Evolutionary conservation across 495 filamentous ascomycete species (phyloP), one percentile per base, ranked within the genome.

Genomic region (Coniosporium apollinis): DNA sequence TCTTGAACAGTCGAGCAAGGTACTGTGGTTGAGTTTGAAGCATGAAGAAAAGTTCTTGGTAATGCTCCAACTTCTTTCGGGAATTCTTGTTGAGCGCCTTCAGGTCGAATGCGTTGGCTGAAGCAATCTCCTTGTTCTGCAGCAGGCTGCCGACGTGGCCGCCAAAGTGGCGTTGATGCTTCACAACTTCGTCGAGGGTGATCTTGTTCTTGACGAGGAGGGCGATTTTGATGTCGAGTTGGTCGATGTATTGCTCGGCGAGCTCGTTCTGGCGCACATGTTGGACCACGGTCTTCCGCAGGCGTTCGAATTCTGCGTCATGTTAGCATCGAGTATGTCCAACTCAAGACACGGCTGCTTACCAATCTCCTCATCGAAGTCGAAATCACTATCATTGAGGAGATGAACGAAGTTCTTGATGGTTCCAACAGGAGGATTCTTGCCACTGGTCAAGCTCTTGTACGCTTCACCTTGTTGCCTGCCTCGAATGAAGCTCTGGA

Each of bases 171-270:
- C 79, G 87, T 55, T 96, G 91, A 52, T 96, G 91, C 50, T 79
- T 87, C 30, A 96, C 79, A 29, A 99, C 86, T 64, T 99, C 89
- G 52, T 99, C 89, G 1, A 96, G 67, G 0, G 91, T 96, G 51
- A 99, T 99, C 59, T 96, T 99, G 60, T 96, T 96, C 64, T 96
- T 94, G 42, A 96, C 91, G 11, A 99, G 69, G 4, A 99, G 70
- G 9, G 87, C 89, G 49, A 99, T 99, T 60, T 99, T 99, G 65
- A 94, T 93, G 49, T 96, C 91, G 28, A 99, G 67, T 48, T 96
- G 87, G 46, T 91, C 85, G 48, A 99, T 92, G 48, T 96, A 96
- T 48, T 93, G 82, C 58, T 99, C 91, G 15, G 89, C 78, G 62
- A 92, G 69, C 54, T 99, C 89, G 45, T 96, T 96, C 44, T 94